A percentile compares a stretch with the other conserved stretches of the same genome.
Evolutionary conservation across 2,329 filamentous ascomycete species (phyloP).

Genomic region (Ophiostoma sp.): DNA sequence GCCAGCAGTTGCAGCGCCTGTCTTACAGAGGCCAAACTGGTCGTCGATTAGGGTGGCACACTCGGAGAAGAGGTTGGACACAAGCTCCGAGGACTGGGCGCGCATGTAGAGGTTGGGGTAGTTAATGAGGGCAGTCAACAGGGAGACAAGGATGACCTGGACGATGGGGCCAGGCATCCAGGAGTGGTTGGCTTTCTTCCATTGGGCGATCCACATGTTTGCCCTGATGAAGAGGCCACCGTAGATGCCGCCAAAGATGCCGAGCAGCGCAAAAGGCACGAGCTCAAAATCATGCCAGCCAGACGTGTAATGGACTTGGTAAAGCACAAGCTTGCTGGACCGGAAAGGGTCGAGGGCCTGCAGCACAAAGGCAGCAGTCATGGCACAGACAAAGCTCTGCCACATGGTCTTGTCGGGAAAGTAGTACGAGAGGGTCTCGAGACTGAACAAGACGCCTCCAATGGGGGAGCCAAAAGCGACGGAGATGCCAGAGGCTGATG

Average conservation of each 20-base stretch:
- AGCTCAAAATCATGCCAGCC: slow-evolving; percentile 95
- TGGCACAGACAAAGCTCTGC: slow-evolving; percentile 98
- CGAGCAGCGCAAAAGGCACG: slow-evolving; percentile 78
- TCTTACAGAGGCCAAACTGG: slow-evolving; percentile 84
- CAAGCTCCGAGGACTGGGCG: slow-evolving; percentile 82
- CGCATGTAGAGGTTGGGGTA: slow-evolving; percentile 97
- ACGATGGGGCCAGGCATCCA: slow-evolving; percentile 67
- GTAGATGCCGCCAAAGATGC: slow-evolving; percentile 86
- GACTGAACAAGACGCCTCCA: slow-evolving; percentile 87
- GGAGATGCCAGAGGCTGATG: slow-evolving; percentile 85
- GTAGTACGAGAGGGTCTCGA: slow-evolving; percentile 97
- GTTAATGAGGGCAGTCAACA: slow-evolving; percentile 82
- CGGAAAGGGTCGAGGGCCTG: slow-evolving; percentile 92
- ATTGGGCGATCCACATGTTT: slow-evolving; percentile 80
- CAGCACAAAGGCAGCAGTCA: slow-evolving; percentile 92
- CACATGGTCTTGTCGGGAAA: slow-evolving; percentile 99
- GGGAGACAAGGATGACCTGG: slow-evolving; percentile 74
- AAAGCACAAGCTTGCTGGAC: slow-evolving; percentile 90
- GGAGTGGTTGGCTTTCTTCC: slow-evolving; percentile 59
- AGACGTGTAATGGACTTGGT: slow-evolving; percentile 87
- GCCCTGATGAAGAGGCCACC: slow-evolving; percentile 91
- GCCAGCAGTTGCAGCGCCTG: slow-evolving; percentile 71
- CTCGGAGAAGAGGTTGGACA: slow-evolving; percentile 87
- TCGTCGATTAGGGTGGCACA: slow-evolving; percentile 79
- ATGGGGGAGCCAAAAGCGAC: slow-evolving; percentile 93